Base-by-base conservation (phyloP, 73 alveolate genomes). In the Paramecium caudatum region DNA sequence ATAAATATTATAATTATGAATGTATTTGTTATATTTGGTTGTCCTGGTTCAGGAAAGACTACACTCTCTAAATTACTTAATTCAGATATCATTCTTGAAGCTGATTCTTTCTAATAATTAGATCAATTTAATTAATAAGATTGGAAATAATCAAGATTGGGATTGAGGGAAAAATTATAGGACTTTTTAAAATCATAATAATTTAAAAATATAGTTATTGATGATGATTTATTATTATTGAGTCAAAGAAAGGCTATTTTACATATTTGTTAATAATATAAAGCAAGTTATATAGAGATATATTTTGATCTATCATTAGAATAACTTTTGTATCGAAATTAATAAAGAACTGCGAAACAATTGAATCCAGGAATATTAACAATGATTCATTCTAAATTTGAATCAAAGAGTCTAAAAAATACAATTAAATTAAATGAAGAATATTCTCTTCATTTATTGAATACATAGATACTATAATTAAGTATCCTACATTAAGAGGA, bases 1-100 rank as follows among this genome's bases (percentile, higher is more conserved):
- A n/a, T n/a, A n/a, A n/a, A n/a, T n/a, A n/a, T n/a, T n/a, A n/a
- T n/a, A n/a, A n/a, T n/a, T n/a, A 62, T 33, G 47, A 65, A 33
- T 25, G 61, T 74, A 3, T 41, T 43, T 12, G 19, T 74, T 16
- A 37, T 74, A 8, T 74, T 41, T 74, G 88, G 88, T 74, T 74
- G 88, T 45, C 88, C 88, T 8, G 88, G 88, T 17, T 36, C 88
- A 15, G 88, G 88, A 19, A 74, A 74, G 30, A 37, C 88, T 74
- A 74, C 88, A 5, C 32, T 74, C n/a, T 41, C 69, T 39, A 41
- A 74, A 74, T 10, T 21, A 5, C 45, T 74, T 1, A 30, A 65
- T 65, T 3, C 83, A 15, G 88, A 45, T 21, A 27, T 74, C 55
- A 37, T 21, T 17, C 17, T 74, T 41, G 43, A 36, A 17, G 88